Percentiles rank a stretch among this genome's conserved stretches.
These are phyloP conservation scores for Kurtzmaniella quercitrusa DNA, from an alignment of 1,139 yeast genomes.

Conservation along the genomic window DNA sequence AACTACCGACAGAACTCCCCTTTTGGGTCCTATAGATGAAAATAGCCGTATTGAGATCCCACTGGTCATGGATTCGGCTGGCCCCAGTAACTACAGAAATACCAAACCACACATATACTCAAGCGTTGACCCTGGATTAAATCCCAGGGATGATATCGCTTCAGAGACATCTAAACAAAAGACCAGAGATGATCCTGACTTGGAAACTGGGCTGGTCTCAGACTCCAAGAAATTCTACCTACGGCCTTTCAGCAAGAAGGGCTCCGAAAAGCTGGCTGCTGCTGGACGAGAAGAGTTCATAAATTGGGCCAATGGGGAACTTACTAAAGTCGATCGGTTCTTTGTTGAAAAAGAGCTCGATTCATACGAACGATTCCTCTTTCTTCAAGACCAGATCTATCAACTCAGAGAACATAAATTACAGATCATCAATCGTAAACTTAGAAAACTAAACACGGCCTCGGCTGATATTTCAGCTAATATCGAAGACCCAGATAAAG, in stretches of 20 bases:
- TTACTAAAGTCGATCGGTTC: constrained; percentile 56
- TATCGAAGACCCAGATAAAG: constrained; percentile 10
- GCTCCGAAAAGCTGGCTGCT: background rate
- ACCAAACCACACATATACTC: background rate
- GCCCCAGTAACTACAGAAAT: background rate
- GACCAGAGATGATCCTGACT: background rate
- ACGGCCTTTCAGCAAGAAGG: background rate
- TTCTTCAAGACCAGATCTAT: constrained; percentile 65
- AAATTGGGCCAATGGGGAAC: constrained; percentile 59
- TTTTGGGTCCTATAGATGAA: constrained; percentile 17
- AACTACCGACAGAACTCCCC: constrained; percentile 25
- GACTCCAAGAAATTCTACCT: background rate
- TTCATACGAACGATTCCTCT: constrained; percentile 53
- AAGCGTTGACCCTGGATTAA: background rate
- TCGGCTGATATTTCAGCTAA: background rate
- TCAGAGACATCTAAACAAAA: background rate
- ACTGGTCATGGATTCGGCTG: background rate
- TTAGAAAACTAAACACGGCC: background rate
- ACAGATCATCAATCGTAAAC: constrained; percentile 8
- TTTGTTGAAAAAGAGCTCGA: constrained; percentile 58
- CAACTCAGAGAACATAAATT: constrained; percentile 55
- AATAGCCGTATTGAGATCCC: background rate
- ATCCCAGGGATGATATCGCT: background rate
- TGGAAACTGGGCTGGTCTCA: background rate
- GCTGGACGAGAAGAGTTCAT: constrained; percentile 33